Base-by-base conservation (phyloP, 768 basidiomycete genomes). In the Tremella yokohamensis region DNA sequence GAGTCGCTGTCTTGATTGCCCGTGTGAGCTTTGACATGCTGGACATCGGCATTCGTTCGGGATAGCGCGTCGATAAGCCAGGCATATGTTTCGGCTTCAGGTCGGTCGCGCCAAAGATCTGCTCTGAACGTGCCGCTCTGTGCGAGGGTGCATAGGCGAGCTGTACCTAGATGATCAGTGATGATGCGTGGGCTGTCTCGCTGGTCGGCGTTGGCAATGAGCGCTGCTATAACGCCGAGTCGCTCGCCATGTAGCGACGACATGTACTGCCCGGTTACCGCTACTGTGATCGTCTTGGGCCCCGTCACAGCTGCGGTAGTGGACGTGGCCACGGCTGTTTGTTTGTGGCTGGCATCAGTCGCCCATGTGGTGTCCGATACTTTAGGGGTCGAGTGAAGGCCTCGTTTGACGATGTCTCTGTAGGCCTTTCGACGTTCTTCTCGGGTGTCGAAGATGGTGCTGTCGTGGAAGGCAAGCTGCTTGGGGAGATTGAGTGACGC, bases 11-110 rank as follows among this genome's bases (percentile, higher is more conserved):
- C 62, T 18, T 49, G 19, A 1, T 12, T 49, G 34, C 38, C 62
- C 3, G 62, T 63, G 49, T 63, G 62, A 8, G 62, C 62, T 37
- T 56, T 55, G 53, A 63, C 42, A 37, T 63, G 62, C 19, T 29
- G 3, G 38, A 59, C 34, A 16, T 40, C 20, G 19, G 9, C 19
- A 20, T 16, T 15, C 20, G 20, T 4, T 15, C 3, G 48, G 12
- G 20, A 26, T 25, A 7, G 15, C 20, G 20, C 18, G 7, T 9
- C 3, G 24, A 24, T 49, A 18, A 11, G 22, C 20, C 12, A 15
- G 15, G 3, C 48, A 20, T 9, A 15, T 8, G 20, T 25, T 3
- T 4, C 20, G 48, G 18, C 42, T 39, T n/a, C n/a, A n/a, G 45
- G 54, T 19, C 22, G 44, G 52, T 42, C 40, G 12, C 8, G 16